Base-by-base conservation (phyloP, 805 yeast species). In the Alloascoidea africana region DNA sequence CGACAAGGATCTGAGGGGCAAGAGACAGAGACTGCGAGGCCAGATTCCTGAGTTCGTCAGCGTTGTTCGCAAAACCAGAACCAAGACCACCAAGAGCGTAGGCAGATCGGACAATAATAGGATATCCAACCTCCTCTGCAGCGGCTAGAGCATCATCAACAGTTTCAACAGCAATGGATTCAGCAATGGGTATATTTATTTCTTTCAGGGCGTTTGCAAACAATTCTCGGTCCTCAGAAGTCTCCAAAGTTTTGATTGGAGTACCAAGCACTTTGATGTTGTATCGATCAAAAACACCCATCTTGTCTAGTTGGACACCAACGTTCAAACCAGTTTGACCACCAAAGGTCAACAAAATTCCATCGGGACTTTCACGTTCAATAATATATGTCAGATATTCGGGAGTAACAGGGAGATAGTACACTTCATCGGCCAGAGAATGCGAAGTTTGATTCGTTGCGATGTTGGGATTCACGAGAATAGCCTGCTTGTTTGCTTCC, bases 271-370 rank as follows among this genome's bases (percentile, higher is more conserved):
- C 99, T 64, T 86, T 87, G 54, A 91, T 86, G 46, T 82, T 82
- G 57, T 82, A 85, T 49, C 94, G 70, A 46, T 80, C 85, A 52
- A 93, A 79, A 41, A 85, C 84, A 46, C 96, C 97, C 86, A 83
- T 80, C 62, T 86, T 82, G 43, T 91, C 95, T 45, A 91, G 71
- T 52, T 85, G 80, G 38, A 91, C 93, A 63, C 97, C 97, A 43
- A 89, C 96, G 55, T 87, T 91, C 51, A 91, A 70, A 46, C 81
- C 98, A 23, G 99, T 91, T 66, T 91, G 99, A 47, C 99, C 99
- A 53, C 99, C 99, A 58, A 91, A 91, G 3, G 98, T 89, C 54
- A 89, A 70, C 54, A 89, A 67, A 39, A 91, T 87, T 35, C 96
- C 97, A 60, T 91, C 97, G 32, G 98, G 98, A 49, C 75, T 73